These are phyloP conservation scores for Nakaseomyces nivariensis DNA, from an alignment of 1,139 yeast species.

Conservation along the genomic window DNA sequence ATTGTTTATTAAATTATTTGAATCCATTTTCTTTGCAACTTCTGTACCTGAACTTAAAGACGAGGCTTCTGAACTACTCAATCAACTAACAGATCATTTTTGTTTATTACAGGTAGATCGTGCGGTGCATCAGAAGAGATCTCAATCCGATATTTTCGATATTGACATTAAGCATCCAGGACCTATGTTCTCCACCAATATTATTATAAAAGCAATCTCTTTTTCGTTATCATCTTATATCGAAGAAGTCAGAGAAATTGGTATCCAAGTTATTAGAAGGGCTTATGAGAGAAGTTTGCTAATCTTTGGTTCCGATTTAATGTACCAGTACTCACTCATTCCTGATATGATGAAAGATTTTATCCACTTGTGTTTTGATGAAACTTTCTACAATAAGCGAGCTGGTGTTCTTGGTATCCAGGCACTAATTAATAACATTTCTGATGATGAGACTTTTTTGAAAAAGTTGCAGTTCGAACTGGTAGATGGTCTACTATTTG, in stretches of 20 bases:
- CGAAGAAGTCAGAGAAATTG: conserved; percentile 58
- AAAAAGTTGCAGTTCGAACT: conserved; percentile 72
- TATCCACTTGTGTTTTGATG: conserved; percentile 87
- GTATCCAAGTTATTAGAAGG: conserved; percentile 53
- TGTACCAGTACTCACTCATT: conserved; percentile 63
- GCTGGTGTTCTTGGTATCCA: conserved; percentile 85
- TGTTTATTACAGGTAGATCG: conserved; percentile 68
- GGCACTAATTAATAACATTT: conserved; percentile 58
- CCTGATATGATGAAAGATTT: conserved; percentile 71
- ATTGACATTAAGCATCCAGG: conserved; percentile 74
- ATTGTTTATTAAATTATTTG: conserved; percentile 42
- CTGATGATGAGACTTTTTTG: conserved; percentile 64
- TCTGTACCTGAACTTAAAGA: conserved; percentile 66
- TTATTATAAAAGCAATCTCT: conserved; percentile 64
- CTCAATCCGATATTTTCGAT: conserved; percentile 60
- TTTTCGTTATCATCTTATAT: conserved; percentile 76
- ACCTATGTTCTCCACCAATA: conserved; percentile 57
- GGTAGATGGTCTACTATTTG: conserved; percentile 78
- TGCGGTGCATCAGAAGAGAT: conserved; percentile 60
- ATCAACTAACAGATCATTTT: conserved; percentile 68
- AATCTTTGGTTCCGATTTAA: conserved; percentile 62
- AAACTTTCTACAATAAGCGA: conserved; percentile 69
- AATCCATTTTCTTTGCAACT: conserved; percentile 63
- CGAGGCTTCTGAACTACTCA: conserved; percentile 53
- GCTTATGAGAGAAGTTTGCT: conserved; percentile 54